phyloP scores from a whole-genome alignment of 768 basidiomycete species.

The Royoungia palumana region DNA sequence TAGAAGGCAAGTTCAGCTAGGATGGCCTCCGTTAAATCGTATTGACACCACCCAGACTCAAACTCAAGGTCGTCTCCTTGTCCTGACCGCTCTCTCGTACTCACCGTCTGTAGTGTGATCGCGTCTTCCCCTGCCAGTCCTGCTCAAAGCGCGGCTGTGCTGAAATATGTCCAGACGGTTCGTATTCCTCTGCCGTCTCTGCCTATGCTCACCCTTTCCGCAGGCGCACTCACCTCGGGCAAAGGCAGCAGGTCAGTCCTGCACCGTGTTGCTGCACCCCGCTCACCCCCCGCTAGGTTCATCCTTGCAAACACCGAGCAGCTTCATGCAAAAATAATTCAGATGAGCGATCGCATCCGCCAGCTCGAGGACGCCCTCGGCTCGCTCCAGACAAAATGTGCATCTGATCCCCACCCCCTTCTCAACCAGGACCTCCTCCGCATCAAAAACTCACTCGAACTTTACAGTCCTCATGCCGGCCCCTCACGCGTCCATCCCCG shows the following conservation, averaged over 20 bases:
- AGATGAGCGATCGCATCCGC: slow-evolving; percentile 60
- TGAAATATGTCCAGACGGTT: slow-evolving; percentile 59
- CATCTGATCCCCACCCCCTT: slow-evolving; percentile 50
- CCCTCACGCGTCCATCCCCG: not conserved
- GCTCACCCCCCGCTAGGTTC: slow-evolving; percentile 40
- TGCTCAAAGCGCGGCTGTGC: slow-evolving; percentile 65
- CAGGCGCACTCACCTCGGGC: slow-evolving; percentile 60
- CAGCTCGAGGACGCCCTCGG: slow-evolving; percentile 61
- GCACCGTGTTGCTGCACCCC: not conserved
- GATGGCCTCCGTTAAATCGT: not conserved
- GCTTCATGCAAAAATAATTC: slow-evolving; percentile 58
- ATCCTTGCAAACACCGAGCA: slow-evolving; percentile 68
- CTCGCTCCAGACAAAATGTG: slow-evolving; percentile 38
- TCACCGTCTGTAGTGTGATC: slow-evolving; percentile 48
- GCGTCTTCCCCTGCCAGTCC: slow-evolving; percentile 63
- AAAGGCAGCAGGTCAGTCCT: slow-evolving; percentile 55
- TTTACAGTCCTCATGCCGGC: slow-evolving; percentile 41
- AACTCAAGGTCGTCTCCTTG: slow-evolving; percentile 47
- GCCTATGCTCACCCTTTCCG: slow-evolving; percentile 3
- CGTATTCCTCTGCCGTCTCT: not conserved
- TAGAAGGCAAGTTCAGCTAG: slow-evolving; percentile 41
- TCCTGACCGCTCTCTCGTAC: not conserved
- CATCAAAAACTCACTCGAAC: slow-evolving; percentile 66
- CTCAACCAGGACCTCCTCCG: slow-evolving; percentile 55
- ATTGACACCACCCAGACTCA: slow-evolving; percentile 33